Base-by-base conservation (phyloP, 1,284 basidiomycete genomes). In the Boletus albobrunnescens region DNA sequence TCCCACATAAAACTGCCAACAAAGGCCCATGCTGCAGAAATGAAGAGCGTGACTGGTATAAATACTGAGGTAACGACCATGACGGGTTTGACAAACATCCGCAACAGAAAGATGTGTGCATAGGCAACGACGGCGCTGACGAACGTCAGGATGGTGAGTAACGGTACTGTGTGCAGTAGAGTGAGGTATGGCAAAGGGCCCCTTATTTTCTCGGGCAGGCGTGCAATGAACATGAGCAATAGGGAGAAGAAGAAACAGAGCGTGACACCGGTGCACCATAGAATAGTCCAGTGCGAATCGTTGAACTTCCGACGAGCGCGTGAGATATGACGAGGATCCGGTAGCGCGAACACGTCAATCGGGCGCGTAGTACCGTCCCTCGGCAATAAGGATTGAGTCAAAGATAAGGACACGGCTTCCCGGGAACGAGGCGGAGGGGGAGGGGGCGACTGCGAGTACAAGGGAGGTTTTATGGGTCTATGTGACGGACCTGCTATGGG, bases 1-100 rank as follows among this genome's bases (percentile, higher is more conserved):
- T 87, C 82, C 73, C 86, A 87, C 75, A 93, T 88, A 59, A 95
- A 95, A 61, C 90, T 92, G 24, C 90, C 93, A 8, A 86, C 77
- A 57, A 95, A 90, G 2, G 91, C 90, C 86, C 91, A 94, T 46
- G 91, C 68, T 14, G 91, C 84, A 41, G 87, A 91, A 37, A 92
- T 72, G 56, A 90, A 80, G 24, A 95, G 73, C 0, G 87, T 86
- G 36, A 82, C 79, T 13, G 93, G 92, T 26, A 94, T 82, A 56
- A 86, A 84, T 19, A 89, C 75, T 2, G 84, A 84, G 0, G 91
- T 94, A 4, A 78, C 80, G 19, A 90, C 69, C 67, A 94, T 82
- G 27, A 92, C 89, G 17, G 91, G 87, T 49, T 84, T 81, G 44
- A 90, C 86, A 47, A 90, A 91, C 53, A 88, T 75, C 47, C 82